phyloP scores from a whole-genome alignment of 2,329 filamentous ascomycete species.

The Ophiocordyceps camponoti-leonardi region DNA sequence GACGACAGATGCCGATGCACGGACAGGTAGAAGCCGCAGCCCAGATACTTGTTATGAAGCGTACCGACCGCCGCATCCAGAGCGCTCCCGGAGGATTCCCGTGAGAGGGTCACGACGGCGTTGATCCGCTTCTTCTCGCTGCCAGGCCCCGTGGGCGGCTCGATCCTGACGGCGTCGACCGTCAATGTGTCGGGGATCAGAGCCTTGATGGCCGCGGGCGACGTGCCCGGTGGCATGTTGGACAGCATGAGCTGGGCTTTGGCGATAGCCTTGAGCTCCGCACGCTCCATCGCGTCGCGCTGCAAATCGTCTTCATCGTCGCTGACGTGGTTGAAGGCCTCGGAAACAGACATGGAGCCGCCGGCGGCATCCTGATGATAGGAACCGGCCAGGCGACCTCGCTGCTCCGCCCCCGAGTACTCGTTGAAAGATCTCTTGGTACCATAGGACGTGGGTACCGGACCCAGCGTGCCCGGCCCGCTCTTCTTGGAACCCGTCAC shows the following conservation, averaged over 20 bases:
- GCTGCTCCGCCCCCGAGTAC: conserved; percentile 21
- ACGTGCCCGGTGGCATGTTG: conserved; percentile 43
- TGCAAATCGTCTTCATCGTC: conserved; percentile 32
- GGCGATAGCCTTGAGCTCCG: conserved; percentile 40
- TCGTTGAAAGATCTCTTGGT: conserved; percentile 36
- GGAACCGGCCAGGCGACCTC: conserved; percentile 1
- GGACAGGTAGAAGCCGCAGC: conserved; percentile 66
- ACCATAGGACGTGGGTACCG: conserved; percentile 26
- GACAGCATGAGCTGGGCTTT: conserved; percentile 46
- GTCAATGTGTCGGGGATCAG: conserved; percentile 40
- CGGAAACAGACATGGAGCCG: conserved; percentile 40
- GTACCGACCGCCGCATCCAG: conserved; percentile 66
- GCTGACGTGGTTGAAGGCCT: conserved; percentile 56
- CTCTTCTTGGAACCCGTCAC: conserved; percentile 37
- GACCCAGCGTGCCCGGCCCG: conserved; percentile 45
- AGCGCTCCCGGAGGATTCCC: conserved; percentile 66
- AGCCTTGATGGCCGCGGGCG: conserved; percentile 40
- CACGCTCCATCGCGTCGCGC: conserved; percentile 20
- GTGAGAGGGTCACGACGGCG: conserved; percentile 65
- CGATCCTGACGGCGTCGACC: conserved; percentile 58
- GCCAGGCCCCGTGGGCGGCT: conserved; percentile 33
- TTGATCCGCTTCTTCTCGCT: conserved; percentile 53
- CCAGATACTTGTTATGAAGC: conserved; percentile 70
- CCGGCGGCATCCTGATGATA: conserved; percentile 21
- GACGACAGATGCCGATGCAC: conserved; percentile 75